These are phyloP conservation scores for Madurella mycetomatis DNA, from an alignment of 2,329 filamentous ascomycete species.

Conservation along the genomic window DNA sequence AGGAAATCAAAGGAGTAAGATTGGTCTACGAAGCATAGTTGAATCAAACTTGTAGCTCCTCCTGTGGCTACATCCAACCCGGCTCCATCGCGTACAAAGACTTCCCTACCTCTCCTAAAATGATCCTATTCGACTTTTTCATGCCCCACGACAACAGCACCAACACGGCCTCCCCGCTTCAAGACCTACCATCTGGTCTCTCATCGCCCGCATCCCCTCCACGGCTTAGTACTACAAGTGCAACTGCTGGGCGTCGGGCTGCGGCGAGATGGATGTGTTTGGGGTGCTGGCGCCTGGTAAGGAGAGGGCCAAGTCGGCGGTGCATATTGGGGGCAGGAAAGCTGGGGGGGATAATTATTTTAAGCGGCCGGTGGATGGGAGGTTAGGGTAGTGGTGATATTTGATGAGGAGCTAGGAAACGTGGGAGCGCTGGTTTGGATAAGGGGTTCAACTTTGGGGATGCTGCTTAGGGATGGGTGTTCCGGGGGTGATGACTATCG, in stretches of 20 bases:
- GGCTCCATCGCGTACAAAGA: conserved; percentile 41
- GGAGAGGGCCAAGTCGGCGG: conserved; percentile 63
- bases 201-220: conserved; percentile 69
- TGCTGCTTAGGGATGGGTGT: background rate
- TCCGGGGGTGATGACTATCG: too few species aligned
- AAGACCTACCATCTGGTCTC: conserved; percentile 72
- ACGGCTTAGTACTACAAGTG: conserved; percentile 66
- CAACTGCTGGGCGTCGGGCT: conserved; percentile 66
- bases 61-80: conserved; percentile 43
- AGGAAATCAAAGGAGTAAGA: conserved; percentile 27
- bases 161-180: too few species aligned
- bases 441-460: background rate
- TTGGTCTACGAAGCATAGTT: background rate
- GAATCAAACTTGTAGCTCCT: conserved; percentile 37
- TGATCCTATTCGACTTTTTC: conserved; percentile 8
- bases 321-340: conserved; percentile 48
- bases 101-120: background rate
- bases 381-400: conserved; percentile 3
- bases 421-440: background rate
- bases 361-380: conserved; percentile 52
- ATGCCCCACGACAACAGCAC: too few species aligned
- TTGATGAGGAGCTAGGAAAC: background rate
- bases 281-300: conserved; percentile 65
- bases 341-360: conserved; percentile 71
- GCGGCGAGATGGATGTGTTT: conserved; percentile 72